These are phyloP conservation scores for Gracilaria domingensis DNA, from an alignment of 23 red algal genomes.

Conservation along the genomic window DNA sequence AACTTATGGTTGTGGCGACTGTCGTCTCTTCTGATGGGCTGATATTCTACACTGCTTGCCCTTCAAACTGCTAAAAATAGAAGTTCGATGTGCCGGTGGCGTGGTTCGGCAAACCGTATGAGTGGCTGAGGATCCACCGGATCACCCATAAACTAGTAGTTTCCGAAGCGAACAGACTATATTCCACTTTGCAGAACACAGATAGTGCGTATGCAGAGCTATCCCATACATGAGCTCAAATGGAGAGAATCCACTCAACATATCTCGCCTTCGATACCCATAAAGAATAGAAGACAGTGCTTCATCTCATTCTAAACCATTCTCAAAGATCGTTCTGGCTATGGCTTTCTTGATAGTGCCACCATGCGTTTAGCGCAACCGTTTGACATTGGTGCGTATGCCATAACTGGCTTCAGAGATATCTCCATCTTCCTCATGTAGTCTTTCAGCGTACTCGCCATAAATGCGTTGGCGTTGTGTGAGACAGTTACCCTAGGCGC, in stretches of 20 bases:
- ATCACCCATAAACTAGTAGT: too few species aligned
- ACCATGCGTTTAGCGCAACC: conserved; percentile 26
- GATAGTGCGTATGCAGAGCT: too few species aligned
- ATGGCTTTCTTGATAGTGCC: conserved; percentile 22
- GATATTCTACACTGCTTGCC: too few species aligned
- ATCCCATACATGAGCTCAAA: background rate
- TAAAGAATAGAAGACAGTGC: background rate
- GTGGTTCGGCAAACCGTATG: too few species aligned
- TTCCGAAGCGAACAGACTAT: too few species aligned
- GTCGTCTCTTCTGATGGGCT: too few species aligned
- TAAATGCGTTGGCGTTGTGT: conserved; percentile 15
- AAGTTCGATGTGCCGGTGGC: too few species aligned
- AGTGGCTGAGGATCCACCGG: too few species aligned
- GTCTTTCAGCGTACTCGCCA: background rate
- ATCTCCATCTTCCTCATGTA: conserved; percentile 21
- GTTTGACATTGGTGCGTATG: conserved; percentile 22
- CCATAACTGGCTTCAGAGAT: conserved; percentile 9
- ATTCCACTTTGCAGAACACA: too few species aligned
- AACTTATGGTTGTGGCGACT: too few species aligned
- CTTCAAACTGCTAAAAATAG: too few species aligned
- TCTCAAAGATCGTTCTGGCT: background rate
- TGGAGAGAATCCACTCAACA: background rate
- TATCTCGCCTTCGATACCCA: background rate
- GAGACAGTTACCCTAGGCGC: conserved; percentile 1
- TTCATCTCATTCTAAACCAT: background rate